These are phyloP conservation scores for Aspergillus brunneoviolaceus DNA, from an alignment of 2,329 filamentous ascomycete species.

Conservation along the genomic window DNA sequence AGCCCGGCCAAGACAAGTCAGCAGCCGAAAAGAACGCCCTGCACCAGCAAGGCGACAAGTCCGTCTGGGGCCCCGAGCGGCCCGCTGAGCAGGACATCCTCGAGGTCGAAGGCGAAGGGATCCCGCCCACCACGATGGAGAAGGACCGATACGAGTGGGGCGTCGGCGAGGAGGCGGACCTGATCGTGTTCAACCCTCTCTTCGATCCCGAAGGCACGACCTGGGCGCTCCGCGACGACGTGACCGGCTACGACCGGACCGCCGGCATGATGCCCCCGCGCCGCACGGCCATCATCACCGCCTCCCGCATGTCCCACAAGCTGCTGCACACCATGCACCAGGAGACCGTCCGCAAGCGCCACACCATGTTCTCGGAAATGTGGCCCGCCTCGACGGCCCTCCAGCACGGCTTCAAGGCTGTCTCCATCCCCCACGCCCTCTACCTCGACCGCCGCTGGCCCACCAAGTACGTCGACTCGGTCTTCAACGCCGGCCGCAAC, in stretches of 20 bases:
- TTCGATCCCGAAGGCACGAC: slow-evolving; percentile 86
- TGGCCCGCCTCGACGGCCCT: slow-evolving; percentile 86
- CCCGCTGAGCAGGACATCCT: slow-evolving; percentile 70
- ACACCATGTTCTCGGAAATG: slow-evolving; percentile 95
- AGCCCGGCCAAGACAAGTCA: slow-evolving; percentile 24
- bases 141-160: slow-evolving; percentile 85
- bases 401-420: slow-evolving; percentile 89
- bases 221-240: slow-evolving; percentile 79
- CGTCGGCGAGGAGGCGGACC: slow-evolving; percentile 83
- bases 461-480: slow-evolving; percentile 69
- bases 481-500: slow-evolving; percentile 77
- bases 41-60: slow-evolving; percentile 53
- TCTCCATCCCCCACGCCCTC: slow-evolving; percentile 84
- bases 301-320: slow-evolving; percentile 75
- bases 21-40: slow-evolving; percentile 27
- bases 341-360: slow-evolving; percentile 79
- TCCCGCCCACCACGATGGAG: slow-evolving; percentile 69
- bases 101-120: slow-evolving; percentile 69
- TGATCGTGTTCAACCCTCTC: slow-evolving; percentile 87
- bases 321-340: slow-evolving; percentile 86
- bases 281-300: slow-evolving; percentile 84
- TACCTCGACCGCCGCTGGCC: slow-evolving; percentile 89
- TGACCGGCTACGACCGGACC: slow-evolving; percentile 73
- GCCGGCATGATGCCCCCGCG: slow-evolving; percentile 63
- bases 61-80: slow-evolving; percentile 81